Evolutionary conservation across 192 early-diverging fungal species (phyloP).

Genomic region (Ambispora gerdemannii): DNA sequence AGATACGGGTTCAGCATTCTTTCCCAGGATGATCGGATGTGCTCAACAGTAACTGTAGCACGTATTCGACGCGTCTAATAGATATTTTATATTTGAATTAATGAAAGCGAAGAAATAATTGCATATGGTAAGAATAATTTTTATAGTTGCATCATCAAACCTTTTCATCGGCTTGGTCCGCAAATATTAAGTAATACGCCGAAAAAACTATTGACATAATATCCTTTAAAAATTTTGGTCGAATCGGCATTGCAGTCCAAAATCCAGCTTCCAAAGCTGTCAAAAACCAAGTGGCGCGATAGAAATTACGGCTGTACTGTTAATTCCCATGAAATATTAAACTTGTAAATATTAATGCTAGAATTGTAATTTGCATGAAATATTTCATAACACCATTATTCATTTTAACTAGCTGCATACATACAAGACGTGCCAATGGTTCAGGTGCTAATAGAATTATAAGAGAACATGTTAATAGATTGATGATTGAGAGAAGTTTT

Average conservation of each 20-base stretch:
- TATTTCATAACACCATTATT: neutral
- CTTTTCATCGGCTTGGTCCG: constrained; percentile 81
- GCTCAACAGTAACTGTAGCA: constrained; percentile 74
- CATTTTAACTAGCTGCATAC: neutral
- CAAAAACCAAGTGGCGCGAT: constrained; percentile 84
- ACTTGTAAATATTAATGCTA: too few species aligned
- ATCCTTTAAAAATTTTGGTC: constrained; percentile 73
- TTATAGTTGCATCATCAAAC: constrained; percentile 46
- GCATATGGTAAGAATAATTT: too few species aligned
- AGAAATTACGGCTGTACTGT: constrained; percentile 87
- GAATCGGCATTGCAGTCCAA: constrained; percentile 80
- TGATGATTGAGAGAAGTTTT: neutral
- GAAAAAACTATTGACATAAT: constrained; percentile 74
- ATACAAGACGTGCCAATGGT: constrained; percentile 70
- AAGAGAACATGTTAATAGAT: neutral
- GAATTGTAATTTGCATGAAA: too few species aligned
- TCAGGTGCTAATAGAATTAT: constrained; percentile 62
- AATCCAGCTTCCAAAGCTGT: constrained; percentile 94
- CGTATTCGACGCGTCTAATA: constrained; percentile 65
- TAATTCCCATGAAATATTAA: too few species aligned
- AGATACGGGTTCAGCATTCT: constrained; percentile 75
- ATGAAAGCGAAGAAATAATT: too few species aligned
- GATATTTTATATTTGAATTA: neutral
- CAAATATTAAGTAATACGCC: constrained; percentile 78
- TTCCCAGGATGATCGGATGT: constrained; percentile 89